Evolutionary conservation across 208 protist species (phyloP).

Genomic region (Herpetomonas samuelpessoai): DNA sequence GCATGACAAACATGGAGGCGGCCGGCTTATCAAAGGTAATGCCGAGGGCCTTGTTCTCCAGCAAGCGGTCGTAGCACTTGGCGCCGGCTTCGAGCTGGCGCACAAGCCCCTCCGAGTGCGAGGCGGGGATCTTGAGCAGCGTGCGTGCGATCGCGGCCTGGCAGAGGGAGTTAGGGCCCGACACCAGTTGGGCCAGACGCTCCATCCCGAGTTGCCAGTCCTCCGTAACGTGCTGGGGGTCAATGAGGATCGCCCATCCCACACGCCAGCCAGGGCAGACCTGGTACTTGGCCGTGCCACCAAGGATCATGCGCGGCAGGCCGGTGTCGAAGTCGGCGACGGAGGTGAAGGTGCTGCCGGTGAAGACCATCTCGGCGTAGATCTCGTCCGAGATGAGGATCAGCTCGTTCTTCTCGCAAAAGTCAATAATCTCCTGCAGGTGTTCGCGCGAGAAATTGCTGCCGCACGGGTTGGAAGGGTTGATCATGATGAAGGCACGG

Average conservation of each 20-base stretch:
- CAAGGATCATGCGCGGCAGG: conserved; percentile 81
- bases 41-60: conserved; percentile 25
- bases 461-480: conserved; percentile 96
- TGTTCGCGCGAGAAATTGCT: conserved; percentile 85
- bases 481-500: conserved; percentile 90
- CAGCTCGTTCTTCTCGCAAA: conserved; percentile 83
- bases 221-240: conserved; percentile 34
- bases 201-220: conserved; percentile 44
- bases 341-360: conserved; percentile 66
- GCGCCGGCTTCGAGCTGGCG: conserved; percentile 38
- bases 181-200: conserved; percentile 64
- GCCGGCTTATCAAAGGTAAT: conserved; percentile 60
- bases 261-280: conserved; percentile 93
- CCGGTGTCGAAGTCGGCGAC: conserved; percentile 77
- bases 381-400: conserved; percentile 95
- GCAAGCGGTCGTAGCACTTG: conserved; percentile 35
- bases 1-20: conserved; percentile 92
- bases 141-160: conserved; percentile 85
- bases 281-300: conserved; percentile 91
- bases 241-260: conserved; percentile 86
- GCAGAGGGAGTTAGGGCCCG: conserved; percentile 86
- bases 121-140: conserved; percentile 58
- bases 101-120: conserved; percentile 46
- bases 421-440: conserved; percentile 69
- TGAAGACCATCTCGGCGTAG: conserved; percentile 93